Evolutionary conservation across 352 stramenopile species (phyloP), one percentile per base, ranked within the genome.

Genomic region (Globisporangium ultimum): DNA sequence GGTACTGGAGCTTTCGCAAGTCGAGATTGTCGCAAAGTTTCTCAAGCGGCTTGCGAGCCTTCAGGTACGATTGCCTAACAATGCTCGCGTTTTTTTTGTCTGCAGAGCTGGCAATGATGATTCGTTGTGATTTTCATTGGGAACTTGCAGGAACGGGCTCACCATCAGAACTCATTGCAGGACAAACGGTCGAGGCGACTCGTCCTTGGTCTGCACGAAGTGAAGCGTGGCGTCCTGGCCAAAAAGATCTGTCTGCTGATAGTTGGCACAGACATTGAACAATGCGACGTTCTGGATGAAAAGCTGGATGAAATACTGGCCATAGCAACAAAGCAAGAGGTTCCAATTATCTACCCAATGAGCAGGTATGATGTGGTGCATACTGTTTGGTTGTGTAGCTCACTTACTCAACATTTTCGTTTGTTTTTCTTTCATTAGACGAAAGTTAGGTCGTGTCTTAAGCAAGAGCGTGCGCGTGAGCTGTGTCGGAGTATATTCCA

Each of bases 391-490:
- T 43, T 43, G 1, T 8, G 11, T 10, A 12, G 38, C 38, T 17
- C 10, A 12, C 38, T 43, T 43, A 43, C 38, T 43, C 38, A 43
- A 12, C 38, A 43, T 6, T 17, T 43, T 17, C 1, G 14, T 43
- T 43, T 17, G 24, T 36, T 32, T 66, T 14, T 32, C 12, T 28
- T 54, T 11, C 13, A 4, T 32, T 11, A 98, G 97, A 64, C 68
- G 92, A 22, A 93, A 89, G 56, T 63, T 99, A 0, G 96, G 96
- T 0, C 95, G 91, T 58, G 80, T 90, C 1, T 43, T 99, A 11
- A 87, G 89, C 18, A 99, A 98, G 62, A 89, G 67, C 13, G 91
- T 98, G 17, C 96, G 97, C 42, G 84, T 98, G 24, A 97, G 90
- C 59, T 97, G 96, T 41, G 81, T 98, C 15, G 97, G 92, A 12